These are phyloP conservation scores for Auricularia heimuer DNA, from an alignment of 768 basidiomycete species.

Conservation along the genomic window DNA sequence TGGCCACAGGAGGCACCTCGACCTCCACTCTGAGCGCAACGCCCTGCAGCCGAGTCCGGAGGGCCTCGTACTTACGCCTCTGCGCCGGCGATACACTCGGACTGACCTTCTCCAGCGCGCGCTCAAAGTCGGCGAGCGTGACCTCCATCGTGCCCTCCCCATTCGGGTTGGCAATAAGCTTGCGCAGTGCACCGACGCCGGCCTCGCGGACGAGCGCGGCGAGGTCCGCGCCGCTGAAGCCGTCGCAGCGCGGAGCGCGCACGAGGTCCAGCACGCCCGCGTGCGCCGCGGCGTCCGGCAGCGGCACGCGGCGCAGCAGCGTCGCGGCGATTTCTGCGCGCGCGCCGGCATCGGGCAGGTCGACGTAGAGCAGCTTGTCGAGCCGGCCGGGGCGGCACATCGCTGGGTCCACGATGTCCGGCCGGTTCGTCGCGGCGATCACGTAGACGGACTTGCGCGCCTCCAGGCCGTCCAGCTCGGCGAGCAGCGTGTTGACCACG, in stretches of 20 bases:
- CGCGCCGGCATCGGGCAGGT: constrained; percentile 64
- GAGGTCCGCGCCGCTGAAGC: constrained; percentile 87
- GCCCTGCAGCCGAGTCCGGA: constrained; percentile 58
- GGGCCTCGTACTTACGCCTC: constrained; percentile 69
- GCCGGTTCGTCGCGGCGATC: constrained; percentile 89
- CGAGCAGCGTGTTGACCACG: constrained; percentile 88
- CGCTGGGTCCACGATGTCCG: constrained; percentile 96
- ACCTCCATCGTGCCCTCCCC: constrained; percentile 35
- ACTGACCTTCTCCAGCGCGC: constrained; percentile 68
- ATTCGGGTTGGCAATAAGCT: constrained; percentile 28
- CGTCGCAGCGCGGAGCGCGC: constrained; percentile 52
- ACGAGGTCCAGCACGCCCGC: constrained; percentile 39
- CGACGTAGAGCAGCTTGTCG: constrained; percentile 90
- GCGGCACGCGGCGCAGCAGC: constrained; percentile 56
- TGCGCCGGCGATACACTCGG: constrained; percentile 81
- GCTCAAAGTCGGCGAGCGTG: constrained; percentile 53
- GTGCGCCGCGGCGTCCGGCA: constrained; percentile 23
- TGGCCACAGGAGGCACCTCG: not conserved
- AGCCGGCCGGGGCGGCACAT: constrained; percentile 95
- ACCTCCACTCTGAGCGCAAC: no score
- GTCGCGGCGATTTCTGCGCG: constrained; percentile 79
- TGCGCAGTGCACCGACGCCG: constrained; percentile 70
- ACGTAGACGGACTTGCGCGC: constrained; percentile 82
- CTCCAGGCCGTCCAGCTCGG: constrained; percentile 89
- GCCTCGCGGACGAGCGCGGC: constrained; percentile 84